Conservation (phyloP, 176 grass and related monocot species). For the Poa annua region DNA sequence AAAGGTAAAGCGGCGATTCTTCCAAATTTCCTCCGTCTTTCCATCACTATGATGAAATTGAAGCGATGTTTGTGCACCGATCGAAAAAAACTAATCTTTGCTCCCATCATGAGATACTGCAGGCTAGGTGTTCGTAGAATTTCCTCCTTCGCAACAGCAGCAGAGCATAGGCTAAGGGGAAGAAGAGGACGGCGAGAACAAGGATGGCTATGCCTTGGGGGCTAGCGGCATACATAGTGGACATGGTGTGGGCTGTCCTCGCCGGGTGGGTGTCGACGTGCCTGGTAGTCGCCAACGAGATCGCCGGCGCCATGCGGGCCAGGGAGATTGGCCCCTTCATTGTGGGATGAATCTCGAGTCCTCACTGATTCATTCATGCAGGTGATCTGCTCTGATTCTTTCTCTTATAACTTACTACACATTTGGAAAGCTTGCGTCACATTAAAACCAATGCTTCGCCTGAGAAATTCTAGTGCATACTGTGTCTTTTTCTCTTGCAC, state of each 20-base stretch:
- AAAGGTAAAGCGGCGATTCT: constrained; percentile 1
- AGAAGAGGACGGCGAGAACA: neutral
- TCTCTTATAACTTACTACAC: neutral
- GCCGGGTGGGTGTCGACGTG: constrained; percentile 72
- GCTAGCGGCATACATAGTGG: constrained; percentile 53
- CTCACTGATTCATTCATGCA: constrained; percentile 27
- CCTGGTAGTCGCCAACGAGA: constrained; percentile 68
- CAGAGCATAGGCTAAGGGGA: neutral
- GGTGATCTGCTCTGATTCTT: constrained; percentile 17
- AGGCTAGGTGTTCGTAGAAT: constrained; percentile 40
- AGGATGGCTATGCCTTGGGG: constrained; percentile 61
- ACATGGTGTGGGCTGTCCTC: constrained; percentile 68
- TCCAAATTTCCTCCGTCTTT: neutral
- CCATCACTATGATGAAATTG: neutral
- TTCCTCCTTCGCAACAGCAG: constrained; percentile 10
- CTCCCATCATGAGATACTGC: neutral
- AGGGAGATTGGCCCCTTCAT: constrained; percentile 66
- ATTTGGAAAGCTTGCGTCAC: neutral
- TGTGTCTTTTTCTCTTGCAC: neutral
- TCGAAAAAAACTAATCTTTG: neutral
- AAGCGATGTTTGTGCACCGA: neutral
- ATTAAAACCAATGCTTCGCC: neutral
- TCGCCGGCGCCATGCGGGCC: constrained; percentile 61
- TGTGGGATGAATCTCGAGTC: constrained; percentile 53
- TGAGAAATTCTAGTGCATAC: neutral